Evolutionary conservation across 129 eudicot genomes (phyloP).

Genomic region (Tagetes erecta): DNA sequence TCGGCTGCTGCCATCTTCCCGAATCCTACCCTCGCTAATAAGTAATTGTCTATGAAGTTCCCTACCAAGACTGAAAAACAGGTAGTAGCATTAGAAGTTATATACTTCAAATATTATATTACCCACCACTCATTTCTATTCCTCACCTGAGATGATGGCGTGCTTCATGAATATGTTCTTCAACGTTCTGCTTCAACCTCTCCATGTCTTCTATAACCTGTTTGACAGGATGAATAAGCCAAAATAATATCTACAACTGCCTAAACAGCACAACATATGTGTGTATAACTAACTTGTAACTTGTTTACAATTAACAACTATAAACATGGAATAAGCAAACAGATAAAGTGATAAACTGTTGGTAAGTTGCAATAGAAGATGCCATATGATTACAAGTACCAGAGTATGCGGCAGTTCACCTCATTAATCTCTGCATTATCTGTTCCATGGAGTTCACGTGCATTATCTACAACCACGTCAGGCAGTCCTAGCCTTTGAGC

Average conservation of each 20-base stretch:
- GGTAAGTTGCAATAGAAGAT: conserved; percentile 1
- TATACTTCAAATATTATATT: background rate
- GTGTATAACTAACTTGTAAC: background rate
- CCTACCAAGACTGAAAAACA: conserved; percentile 62
- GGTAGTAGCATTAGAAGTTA: background rate
- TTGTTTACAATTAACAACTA: no score
- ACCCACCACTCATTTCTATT: conserved; percentile 5
- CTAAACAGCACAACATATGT: conserved; percentile 7
- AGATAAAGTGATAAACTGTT: background rate
- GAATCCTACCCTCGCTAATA: conserved; percentile 48
- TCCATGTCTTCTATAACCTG: conserved; percentile 97
- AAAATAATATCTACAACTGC: background rate
- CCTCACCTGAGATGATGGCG: conserved; percentile 72
- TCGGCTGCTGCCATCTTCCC: conserved; percentile 44
- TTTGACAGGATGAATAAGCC: conserved; percentile 21
- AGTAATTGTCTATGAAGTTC: conserved; percentile 56
- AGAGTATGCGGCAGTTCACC: conserved; percentile 48
- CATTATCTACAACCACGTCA: conserved; percentile 48
- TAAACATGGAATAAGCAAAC: conserved; percentile 9
- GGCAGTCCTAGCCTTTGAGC: conserved; percentile 90
- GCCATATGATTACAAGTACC: conserved; percentile 1
- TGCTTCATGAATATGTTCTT: conserved; percentile 57
- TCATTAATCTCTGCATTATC: conserved; percentile 95
- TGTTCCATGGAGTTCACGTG: conserved; percentile 91
- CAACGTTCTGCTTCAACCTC: conserved; percentile 74